phyloP scores from a whole-genome alignment of 441 rosid species.

The Euphorbia corollata region DNA sequence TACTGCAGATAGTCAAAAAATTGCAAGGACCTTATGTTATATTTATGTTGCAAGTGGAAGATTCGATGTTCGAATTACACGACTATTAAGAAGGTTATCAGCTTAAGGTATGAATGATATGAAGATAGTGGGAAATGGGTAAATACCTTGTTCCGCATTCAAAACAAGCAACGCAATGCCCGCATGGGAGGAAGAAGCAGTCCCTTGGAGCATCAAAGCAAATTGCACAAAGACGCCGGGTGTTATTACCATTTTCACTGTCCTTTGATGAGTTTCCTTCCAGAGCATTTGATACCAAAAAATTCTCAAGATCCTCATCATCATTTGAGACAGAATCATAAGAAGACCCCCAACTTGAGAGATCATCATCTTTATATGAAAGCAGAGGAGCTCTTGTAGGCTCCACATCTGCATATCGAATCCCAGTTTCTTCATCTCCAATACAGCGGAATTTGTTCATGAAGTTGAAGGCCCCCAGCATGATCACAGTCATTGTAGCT shows the following conservation, averaged over 20 bases:
- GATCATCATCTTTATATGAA: conserved; percentile 70
- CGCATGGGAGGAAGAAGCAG: conserved; percentile 63
- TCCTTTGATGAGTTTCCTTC: conserved; percentile 42
- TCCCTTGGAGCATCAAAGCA: conserved; percentile 47
- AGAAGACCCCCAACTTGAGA: conserved; percentile 94
- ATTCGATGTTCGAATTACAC: no score
- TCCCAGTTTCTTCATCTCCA: conserved; percentile 32
- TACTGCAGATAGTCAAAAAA: no score
- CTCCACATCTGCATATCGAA: conserved; percentile 30
- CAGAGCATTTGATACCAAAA: conserved; percentile 28
- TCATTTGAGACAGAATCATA: conserved; percentile 70
- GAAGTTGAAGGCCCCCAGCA: conserved; percentile 52
- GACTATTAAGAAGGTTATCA: no score
- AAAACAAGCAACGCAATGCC: conserved; percentile 51
- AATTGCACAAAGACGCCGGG: conserved; percentile 53
- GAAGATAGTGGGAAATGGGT: no score
- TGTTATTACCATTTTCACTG: conserved; percentile 57
- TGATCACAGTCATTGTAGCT: conserved; percentile 69
- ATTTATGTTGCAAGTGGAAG: no score
- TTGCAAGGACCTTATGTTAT: no score
- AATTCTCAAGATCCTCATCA: conserved; percentile 59
- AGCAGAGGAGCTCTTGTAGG: conserved; percentile 68
- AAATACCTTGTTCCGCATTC: conserved; percentile 48
- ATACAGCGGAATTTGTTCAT: conserved; percentile 45
- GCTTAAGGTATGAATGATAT: no score